Percentiles rank a stretch among this genome's conserved stretches.
Evolutionary conservation across 306 rosid genomes (phyloP).

Genomic region (Cicer cuneatum): DNA sequence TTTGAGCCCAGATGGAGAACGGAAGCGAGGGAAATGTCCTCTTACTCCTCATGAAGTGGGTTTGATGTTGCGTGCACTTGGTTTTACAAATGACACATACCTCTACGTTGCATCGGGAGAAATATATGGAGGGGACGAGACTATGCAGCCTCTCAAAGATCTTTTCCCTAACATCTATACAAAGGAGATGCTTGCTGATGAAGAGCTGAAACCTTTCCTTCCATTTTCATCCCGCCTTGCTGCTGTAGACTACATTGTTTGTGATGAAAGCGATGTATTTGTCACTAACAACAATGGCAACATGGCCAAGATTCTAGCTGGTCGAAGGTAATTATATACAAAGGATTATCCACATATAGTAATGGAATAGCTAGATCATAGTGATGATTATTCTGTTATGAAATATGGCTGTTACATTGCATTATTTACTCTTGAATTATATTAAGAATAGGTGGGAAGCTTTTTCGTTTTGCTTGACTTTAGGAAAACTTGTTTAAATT

Average conservation of each 20-base stretch:
- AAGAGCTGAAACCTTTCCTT: constrained; percentile 87
- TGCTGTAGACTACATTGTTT: constrained; percentile 93
- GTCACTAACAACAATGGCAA: constrained; percentile 96
- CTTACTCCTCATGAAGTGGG: constrained; percentile 97
- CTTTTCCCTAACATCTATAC: constrained; percentile 94
- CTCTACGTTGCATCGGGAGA: constrained; percentile 97
- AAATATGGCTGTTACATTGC: constrained; percentile 15
- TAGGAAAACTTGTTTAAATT: neutral
- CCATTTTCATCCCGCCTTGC: constrained; percentile 95
- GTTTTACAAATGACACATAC: constrained; percentile 84
- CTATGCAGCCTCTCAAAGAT: constrained; percentile 84
- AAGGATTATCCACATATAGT: constrained; percentile 17
- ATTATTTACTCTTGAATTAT: constrained; percentile 36
- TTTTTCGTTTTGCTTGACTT: neutral
- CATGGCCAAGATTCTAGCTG: constrained; percentile 98
- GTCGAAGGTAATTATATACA: constrained; percentile 73
- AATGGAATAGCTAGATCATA: constrained; percentile 16
- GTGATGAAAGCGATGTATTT: constrained; percentile 94
- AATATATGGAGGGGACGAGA: constrained; percentile 96
- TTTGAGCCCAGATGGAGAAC: constrained; percentile 81
- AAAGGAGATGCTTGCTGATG: constrained; percentile 86
- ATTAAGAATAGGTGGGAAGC: constrained; percentile 23
- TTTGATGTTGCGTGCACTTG: constrained; percentile 90
- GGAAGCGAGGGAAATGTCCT: constrained; percentile 97
- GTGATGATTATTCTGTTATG: constrained; percentile 35